A percentile compares a stretch with the other conserved stretches of the same genome.
Conservation (phyloP, 2,329 filamentous ascomycete species). For the Epichloe typhina region DNA sequence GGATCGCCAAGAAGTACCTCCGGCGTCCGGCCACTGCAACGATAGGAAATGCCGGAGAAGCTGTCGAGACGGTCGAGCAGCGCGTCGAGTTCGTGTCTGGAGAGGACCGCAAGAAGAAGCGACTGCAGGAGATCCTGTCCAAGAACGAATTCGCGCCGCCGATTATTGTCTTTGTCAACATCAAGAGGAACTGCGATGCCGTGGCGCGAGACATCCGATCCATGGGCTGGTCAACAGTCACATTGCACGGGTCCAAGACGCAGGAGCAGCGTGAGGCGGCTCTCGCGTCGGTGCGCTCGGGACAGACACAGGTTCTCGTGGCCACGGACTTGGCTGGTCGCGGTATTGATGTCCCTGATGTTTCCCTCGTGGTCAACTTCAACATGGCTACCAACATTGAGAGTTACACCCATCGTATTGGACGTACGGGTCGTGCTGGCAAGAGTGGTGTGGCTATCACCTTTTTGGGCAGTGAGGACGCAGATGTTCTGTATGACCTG, state of each 20-base stretch:
- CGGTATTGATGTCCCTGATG: constrained; percentile 95
- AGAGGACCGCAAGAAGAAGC: constrained; percentile 94
- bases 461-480: constrained; percentile 82
- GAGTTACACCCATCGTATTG: constrained; percentile 91
- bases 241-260: constrained; percentile 88
- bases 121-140: constrained; percentile 77
- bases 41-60: constrained; percentile 88
- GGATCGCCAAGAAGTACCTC: constrained; percentile 93
- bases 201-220: constrained; percentile 88
- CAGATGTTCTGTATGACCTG: constrained; percentile 83
- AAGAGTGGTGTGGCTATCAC: constrained; percentile 95
- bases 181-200: constrained; percentile 96
- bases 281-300: constrained; percentile 68
- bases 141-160: constrained; percentile 72
- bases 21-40: constrained; percentile 86
- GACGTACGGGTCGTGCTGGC: constrained; percentile 91
- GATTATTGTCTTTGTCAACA: constrained; percentile 99
- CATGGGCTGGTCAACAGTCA: constrained; percentile 83
- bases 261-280: constrained; percentile 96
- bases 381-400: constrained; percentile 95
- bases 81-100: constrained; percentile 82
- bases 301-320: constrained; percentile 74
- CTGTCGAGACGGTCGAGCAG: constrained; percentile 95
- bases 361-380: constrained; percentile 92
- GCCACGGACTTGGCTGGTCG: constrained; percentile 90